Evolutionary conservation across 2,329 filamentous ascomycete species (phyloP), one percentile per base, ranked within the genome.

Genomic region (Albophoma yamanashiensis): DNA sequence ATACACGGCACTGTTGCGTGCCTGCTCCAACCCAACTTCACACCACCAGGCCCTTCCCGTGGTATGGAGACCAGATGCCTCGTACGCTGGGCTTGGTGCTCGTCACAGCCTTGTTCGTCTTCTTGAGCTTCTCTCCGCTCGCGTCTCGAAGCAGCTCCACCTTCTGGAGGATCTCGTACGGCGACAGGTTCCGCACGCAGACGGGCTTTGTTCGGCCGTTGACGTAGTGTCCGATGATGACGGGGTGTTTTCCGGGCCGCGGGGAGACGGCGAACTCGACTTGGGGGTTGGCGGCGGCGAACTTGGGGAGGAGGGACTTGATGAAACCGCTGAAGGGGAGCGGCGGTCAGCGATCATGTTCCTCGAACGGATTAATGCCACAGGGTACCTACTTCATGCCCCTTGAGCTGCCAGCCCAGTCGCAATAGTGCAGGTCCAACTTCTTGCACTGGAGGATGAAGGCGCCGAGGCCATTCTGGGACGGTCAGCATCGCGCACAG

Each of bases 361-460:
- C 25, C 60, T 55, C 61, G 39, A 56, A 0, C 34, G 43, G 42
- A 20, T 4, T 36, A 17, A 25, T 40, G 14, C 6, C 14, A 17
- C 7, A n/a, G 20, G 15, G 27, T 8, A 66, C 82, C 64, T 81
- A 94, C 90, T 96, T 94, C 92, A 97, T 97, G 71, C 94, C 94
- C 70, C 80, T 86, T 43, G 93, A 97, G 74, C 91, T 96, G 64
- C 92, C 94, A 61, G 89, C 91, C 85, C 89, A 92, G 82, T 97
- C 92, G 80, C 94, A 97, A 80, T 96, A 99, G 79, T 96, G 90
- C 71, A 99, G 91, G 74, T 96, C 91, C 74, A 99, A 81, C 72
- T 88, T 89, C 81, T 91, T 96, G 86, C 94, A 99, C 80, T 96
- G 93, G 61, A 97, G 85, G 76, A 99, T 91, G 80, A 97, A 97